Conservation (phyloP, 257 asterid species). For the Knoxia roxburghii region DNA sequence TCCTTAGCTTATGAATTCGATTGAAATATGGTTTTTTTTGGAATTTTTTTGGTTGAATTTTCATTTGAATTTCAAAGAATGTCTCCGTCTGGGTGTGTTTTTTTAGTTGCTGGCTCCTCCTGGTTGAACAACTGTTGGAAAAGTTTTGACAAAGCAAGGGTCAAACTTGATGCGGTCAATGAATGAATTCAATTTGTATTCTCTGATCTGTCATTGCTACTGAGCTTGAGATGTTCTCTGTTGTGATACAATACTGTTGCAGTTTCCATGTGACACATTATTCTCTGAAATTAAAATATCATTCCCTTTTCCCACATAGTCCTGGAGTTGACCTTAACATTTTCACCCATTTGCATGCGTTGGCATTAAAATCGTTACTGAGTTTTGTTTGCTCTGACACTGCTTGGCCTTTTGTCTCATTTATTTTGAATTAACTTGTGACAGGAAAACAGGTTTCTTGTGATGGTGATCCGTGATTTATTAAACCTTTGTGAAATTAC, state of each 20-base stretch:
- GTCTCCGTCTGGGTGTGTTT: too few relatives aligned
- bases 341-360: neutral
- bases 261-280: too few relatives aligned
- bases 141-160: neutral
- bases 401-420: conserved; percentile 11
- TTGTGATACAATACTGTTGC: neutral
- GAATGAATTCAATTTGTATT: neutral
- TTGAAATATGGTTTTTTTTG: too few relatives aligned
- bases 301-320: neutral
- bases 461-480: conserved; percentile 98
- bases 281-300: neutral
- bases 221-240: neutral
- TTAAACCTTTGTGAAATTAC: conserved; percentile 94
- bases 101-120: too few relatives aligned
- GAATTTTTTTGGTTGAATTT: neutral
- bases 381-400: neutral
- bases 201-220: neutral
- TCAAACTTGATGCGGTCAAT: neutral
- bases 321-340: neutral
- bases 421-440: conserved; percentile 15
- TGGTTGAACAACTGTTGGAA: neutral
- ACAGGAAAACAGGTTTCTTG: conserved; percentile 96
- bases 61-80: too few relatives aligned
- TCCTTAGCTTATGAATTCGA: too few relatives aligned
- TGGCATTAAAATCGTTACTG: neutral